These are phyloP conservation scores for Polychytrium aggregatum DNA, from an alignment of 192 early-diverging fungal species.

Conservation along the genomic window DNA sequence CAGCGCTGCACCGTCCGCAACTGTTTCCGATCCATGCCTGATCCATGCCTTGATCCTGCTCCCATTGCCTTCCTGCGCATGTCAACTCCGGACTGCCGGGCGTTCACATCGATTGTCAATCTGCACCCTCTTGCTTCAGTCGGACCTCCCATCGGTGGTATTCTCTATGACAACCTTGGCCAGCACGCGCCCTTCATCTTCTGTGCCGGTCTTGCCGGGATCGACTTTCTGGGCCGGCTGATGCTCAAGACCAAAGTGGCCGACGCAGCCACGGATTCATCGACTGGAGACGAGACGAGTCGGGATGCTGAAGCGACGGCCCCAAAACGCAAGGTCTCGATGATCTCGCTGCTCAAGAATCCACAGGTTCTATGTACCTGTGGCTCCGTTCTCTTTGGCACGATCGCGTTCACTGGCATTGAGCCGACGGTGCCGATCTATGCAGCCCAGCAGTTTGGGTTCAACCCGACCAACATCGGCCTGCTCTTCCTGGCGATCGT, in stretches of 20 bases:
- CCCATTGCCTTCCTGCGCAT: too few relatives aligned
- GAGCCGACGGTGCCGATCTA: constrained; percentile 47
- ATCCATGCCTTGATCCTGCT: too few relatives aligned
- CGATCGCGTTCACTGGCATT: constrained; percentile 17
- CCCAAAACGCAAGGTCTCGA: constrained; percentile 11
- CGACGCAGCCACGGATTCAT: neutral
- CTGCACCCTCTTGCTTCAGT: too few relatives aligned
- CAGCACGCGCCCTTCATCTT: constrained; percentile 58
- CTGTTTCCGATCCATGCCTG: too few relatives aligned
- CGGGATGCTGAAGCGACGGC: neutral
- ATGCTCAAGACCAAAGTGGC: constrained; percentile 36
- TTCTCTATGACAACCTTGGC: constrained; percentile 54
- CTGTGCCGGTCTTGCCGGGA: constrained; percentile 41
- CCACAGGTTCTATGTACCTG: constrained; percentile 20
- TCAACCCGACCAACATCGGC: constrained; percentile 30
- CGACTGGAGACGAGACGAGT: neutral
- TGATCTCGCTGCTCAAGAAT: constrained; percentile 30
- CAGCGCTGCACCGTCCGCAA: too few relatives aligned
- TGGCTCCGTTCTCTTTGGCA: neutral
- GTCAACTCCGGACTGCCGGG: too few relatives aligned
- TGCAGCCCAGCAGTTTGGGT: constrained; percentile 22
- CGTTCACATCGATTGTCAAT: too few relatives aligned
- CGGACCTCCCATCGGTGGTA: constrained; percentile 57
- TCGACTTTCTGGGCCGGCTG: constrained; percentile 51
- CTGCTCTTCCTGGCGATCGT: constrained; percentile 58